Base-by-base conservation (phyloP, 805 yeast genomes). In the Wickerhamiella alocasiicola region DNA sequence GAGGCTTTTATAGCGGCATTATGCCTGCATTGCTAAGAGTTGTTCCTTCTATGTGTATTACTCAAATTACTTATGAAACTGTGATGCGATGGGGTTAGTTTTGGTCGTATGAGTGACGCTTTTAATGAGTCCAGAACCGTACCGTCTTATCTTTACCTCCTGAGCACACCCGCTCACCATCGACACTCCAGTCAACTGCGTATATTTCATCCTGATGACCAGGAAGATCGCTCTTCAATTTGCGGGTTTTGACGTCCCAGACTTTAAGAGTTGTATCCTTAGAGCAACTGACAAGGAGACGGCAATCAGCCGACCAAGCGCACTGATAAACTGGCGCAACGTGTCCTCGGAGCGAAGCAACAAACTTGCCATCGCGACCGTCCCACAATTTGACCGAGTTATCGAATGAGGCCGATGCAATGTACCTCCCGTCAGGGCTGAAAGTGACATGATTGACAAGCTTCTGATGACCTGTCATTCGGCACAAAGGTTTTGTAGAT, bases 381-480 rank as follows among this genome's bases (percentile, higher is more conserved):
- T 88, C 95, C 98, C 98, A 91, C 42, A 91, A 64, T 61, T 91
- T 91, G 50, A 91, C 77, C 1, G 95, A 83, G 59, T 91, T 91
- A 59, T 91, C 98, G 56, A 91, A 91, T 0, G 96, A 85, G 3
- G 94, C 87, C 4, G 95, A 81, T 0, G 88, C 94, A 37, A 91
- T 71, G 50, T 73, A 71, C 46, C 95, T 71, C 9, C 96, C 97
- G 59, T 91, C 96, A 2, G 98, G 98, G 2, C 95, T 81, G 55
- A 88, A 91, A 11, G 84, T 76, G 9, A 91, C 98, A 58, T 88
- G 96, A 55, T 91, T 91, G 16, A 91, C 97, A 21, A 88, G 67
- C 61, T 91, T 91, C 57, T 91, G 98, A 61, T 91, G 98, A 20
- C 98, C 98, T 1, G 95, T 85, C 91, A 91, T 81, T 55, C 98